Conservation (phyloP, 202 grass and related monocot species). For the Tripidium arundinaceum region DNA sequence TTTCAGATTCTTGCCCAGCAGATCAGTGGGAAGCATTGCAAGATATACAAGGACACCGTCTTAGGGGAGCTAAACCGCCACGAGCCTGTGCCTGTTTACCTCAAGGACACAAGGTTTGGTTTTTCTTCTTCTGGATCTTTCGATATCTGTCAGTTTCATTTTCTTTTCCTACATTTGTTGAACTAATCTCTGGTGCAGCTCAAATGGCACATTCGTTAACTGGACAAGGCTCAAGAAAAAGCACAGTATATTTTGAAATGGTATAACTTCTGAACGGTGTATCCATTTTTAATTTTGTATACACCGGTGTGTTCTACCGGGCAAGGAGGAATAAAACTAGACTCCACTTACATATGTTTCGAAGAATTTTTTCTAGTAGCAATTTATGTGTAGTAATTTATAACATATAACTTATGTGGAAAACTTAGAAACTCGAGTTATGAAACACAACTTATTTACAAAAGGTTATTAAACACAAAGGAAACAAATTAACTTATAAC, state of each 20-base stretch:
- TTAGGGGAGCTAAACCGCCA: conserved; percentile 36
- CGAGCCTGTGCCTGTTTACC: conserved; percentile 44
- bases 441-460: no score
- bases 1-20: conserved; percentile 48
- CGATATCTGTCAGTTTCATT: background rate
- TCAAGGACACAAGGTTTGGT: conserved; percentile 82
- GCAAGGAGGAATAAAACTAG: no score
- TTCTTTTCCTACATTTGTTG: conserved; percentile 7
- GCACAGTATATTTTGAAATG: conserved; percentile 76
- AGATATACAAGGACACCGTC: conserved; percentile 64
- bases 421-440: no score
- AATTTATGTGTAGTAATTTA: no score
- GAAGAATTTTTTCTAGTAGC: no score
- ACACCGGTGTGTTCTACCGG: no score
- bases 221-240: conserved; percentile 59
- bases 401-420: no score
- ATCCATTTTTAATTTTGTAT: conserved; percentile 41
- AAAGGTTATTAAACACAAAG: no score
- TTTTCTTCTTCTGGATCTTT: conserved; percentile 22
- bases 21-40: conserved; percentile 74
- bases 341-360: no score
- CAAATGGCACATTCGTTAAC: conserved; percentile 83
- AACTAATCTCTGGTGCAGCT: conserved; percentile 48
- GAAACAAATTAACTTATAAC: no score
- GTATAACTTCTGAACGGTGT: no score